phyloP scores from a whole-genome alignment of 2,329 filamentous ascomycete species.

The Chrysoporthe deuterocubensis region DNA sequence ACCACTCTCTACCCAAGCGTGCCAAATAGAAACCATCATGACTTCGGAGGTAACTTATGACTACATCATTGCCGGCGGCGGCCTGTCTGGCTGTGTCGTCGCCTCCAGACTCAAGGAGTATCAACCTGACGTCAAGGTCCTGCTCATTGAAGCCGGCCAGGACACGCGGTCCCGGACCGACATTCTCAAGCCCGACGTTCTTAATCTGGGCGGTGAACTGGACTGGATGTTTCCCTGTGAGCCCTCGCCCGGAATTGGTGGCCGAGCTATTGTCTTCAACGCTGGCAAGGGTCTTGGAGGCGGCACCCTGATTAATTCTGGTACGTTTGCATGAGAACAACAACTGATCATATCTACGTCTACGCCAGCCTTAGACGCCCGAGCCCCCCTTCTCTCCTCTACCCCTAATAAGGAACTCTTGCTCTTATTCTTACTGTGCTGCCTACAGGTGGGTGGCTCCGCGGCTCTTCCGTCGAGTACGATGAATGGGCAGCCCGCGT shows the following conservation, averaged over 20 bases:
- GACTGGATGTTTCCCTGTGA: constrained; percentile 43
- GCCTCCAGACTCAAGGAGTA: constrained; percentile 38
- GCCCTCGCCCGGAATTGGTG: constrained; percentile 35
- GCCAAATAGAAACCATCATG: not conserved
- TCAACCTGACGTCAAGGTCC: constrained; percentile 37
- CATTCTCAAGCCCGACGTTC: constrained; percentile 35
- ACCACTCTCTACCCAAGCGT: not conserved
- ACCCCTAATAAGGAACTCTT: no score
- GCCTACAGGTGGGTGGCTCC: constrained; percentile 43
- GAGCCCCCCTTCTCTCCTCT: no score
- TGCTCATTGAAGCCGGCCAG: constrained; percentile 45
- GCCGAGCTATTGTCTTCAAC: constrained; percentile 35
- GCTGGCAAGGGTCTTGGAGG: constrained; percentile 48
- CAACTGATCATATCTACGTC: no score
- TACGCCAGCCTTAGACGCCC: no score
- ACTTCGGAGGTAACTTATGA: constrained; percentile 31
- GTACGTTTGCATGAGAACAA: constrained; percentile 26
- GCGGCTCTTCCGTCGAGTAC: constrained; percentile 49
- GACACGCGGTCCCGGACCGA: constrained; percentile 36
- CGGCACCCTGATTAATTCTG: constrained; percentile 45
- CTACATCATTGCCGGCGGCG: constrained; percentile 40
- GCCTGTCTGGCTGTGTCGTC: constrained; percentile 36
- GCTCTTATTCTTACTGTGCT: no score
- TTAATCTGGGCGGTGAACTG: constrained; percentile 37
- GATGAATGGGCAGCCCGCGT: constrained; percentile 49